Percentiles rank a stretch among this genome's conserved stretches.
phyloP scores from a whole-genome alignment of 805 yeast genomes.

The Ogataea henricii region DNA sequence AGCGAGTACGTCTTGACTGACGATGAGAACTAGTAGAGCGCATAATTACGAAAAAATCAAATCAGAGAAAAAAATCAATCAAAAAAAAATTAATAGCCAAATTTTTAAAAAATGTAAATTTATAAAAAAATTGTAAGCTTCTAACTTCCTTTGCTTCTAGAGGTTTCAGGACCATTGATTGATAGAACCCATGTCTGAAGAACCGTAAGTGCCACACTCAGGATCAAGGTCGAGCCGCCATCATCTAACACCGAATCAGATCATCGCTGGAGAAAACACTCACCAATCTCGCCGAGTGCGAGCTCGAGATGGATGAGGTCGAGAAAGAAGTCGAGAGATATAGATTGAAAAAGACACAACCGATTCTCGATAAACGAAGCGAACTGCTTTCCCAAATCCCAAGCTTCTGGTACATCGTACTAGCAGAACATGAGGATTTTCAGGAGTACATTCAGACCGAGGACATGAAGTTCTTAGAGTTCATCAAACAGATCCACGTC shows the following conservation, averaged over 20 bases:
- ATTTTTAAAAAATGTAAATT: not conserved
- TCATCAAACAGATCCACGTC: constrained; percentile 63
- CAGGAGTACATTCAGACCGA: constrained; percentile 75
- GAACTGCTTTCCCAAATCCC: constrained; percentile 56
- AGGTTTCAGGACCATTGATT: not conserved
- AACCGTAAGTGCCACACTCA: constrained; percentile 8
- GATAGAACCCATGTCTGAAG: not conserved
- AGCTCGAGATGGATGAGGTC: constrained; percentile 57
- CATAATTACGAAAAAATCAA: not conserved
- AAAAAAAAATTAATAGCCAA: not conserved
- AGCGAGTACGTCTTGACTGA: constrained; percentile 31
- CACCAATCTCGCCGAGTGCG: constrained; percentile 56
- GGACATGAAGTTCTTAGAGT: constrained; percentile 75
- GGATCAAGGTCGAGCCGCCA: not conserved
- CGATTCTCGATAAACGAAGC: constrained; percentile 61
- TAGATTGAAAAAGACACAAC: constrained; percentile 53
- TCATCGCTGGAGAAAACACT: constrained; percentile 40
- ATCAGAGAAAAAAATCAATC: not conserved
- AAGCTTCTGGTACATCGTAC: constrained; percentile 83
- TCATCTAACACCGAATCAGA: not conserved
- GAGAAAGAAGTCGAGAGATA: constrained; percentile 62
- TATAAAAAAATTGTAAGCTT: not conserved
- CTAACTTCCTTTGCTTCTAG: not conserved
- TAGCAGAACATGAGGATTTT: constrained; percentile 83
- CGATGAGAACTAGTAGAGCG: constrained; percentile 18